Evolutionary conservation across 441 rosid species (phyloP), one percentile per base, ranked within the genome.

Genomic region (Hypseocharis bilobata): DNA sequence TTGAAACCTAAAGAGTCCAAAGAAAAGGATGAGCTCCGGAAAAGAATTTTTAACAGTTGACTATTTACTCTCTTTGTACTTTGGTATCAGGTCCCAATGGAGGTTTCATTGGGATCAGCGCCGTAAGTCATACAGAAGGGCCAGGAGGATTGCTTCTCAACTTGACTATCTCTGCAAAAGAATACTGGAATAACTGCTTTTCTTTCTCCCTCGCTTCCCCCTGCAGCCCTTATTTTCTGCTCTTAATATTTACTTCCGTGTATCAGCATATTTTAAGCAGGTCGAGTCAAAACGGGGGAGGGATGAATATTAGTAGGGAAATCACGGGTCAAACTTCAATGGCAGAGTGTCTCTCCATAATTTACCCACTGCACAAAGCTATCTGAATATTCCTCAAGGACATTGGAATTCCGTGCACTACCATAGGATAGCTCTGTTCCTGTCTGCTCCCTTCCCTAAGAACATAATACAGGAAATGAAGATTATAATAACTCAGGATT

Each of bases 311-410:
- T 52, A 20, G 44, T 8, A 0, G 19, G 28, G 67, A 13, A 61
- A 56, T 55, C 0, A 17, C 5, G 29, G 70, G 44, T 54, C 17
- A 30, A 36, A 36, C 51, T 80, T 84, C 79, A 91, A 58, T 84
- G 86, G 88, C 96, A 83, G 64, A 94, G 77, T 10, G 92, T 77
- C 76, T 88, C 94, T 67, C 98, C 98, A 1, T 51, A 51, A 72
- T 72, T 83, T 65, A 94, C 96, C 99, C 99, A 94, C 6, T 77
- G 77, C 64, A 80, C 88, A 70, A 94, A 91, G 81, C 87, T 80
- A 68, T 84, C 96, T 3, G 99, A 62, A 72, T 76, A 88, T 23
- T 89, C 96, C 72, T 85, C 87, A 0, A 62, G 77, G 28, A 65
- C 85, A 34, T 70, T 28, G 45, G 76, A 64, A 58, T 40, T 57